phyloP scores from a whole-genome alignment of 108 stramenopile genomes.

The Cyclotella atomus region DNA sequence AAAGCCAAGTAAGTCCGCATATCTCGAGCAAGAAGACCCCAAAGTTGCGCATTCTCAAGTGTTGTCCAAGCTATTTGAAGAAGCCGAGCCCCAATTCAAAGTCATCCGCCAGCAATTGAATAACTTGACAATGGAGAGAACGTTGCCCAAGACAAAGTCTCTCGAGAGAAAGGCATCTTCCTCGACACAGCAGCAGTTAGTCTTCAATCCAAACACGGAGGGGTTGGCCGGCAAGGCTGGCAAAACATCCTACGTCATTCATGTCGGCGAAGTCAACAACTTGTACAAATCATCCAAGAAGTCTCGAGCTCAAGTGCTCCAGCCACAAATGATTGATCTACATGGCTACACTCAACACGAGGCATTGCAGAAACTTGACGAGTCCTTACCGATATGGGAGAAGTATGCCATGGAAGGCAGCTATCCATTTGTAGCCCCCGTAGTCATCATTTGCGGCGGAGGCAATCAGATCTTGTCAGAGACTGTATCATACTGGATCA shows the following conservation, averaged over 20 bases:
- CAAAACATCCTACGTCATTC: conserved; percentile 13
- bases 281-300: conserved; percentile 34
- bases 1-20: not conserved
- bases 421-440: conserved; percentile 18
- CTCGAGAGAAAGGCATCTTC: not conserved
- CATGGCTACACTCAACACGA: conserved; percentile 20
- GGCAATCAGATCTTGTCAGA: conserved; percentile 25
- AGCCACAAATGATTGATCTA: conserved; percentile 4
- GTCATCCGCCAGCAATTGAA: conserved; percentile 16
- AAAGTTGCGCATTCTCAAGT: conserved; percentile 13
- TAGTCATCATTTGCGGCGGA: conserved; percentile 24
- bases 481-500: conserved; percentile 26
- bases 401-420: conserved; percentile 19
- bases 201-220: not conserved
- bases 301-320: not conserved
- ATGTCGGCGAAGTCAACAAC: conserved; percentile 25
- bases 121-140: conserved; percentile 17
- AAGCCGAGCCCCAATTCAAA: conserved; percentile 19
- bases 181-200: not conserved
- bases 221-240: conserved; percentile 25
- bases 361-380: conserved; percentile 15
- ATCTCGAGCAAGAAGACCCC: not conserved
- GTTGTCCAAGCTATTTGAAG: conserved; percentile 17
- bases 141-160: conserved; percentile 2
- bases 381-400: conserved; percentile 20